Percentiles rank a stretch among this genome's conserved stretches.
Conservation (phyloP, 2,329 filamentous ascomycete species). For the Aspergillus sp. region DNA sequence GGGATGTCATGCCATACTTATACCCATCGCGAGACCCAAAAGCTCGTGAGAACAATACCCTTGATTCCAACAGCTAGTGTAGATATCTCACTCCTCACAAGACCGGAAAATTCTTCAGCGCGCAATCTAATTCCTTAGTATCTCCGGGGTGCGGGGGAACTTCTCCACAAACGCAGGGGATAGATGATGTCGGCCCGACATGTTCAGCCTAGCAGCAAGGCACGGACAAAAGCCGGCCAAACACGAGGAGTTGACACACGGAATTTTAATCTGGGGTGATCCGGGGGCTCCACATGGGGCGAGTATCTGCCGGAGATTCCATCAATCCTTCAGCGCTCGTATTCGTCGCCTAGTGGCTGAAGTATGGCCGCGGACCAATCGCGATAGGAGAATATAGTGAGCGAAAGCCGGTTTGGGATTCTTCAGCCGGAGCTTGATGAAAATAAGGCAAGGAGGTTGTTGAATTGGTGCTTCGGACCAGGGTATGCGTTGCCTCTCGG, state of each 20-base stretch:
- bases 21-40: too few species aligned
- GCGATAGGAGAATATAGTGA: background rate
- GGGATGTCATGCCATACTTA: too few species aligned
- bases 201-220: background rate
- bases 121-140: background rate
- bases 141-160: background rate
- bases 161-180: background rate
- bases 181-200: background rate
- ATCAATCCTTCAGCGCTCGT: background rate
- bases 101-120: background rate
- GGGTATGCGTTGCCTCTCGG: background rate
- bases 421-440: background rate
- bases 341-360: background rate
- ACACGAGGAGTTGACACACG: background rate
- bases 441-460: background rate
- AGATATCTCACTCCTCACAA: slow-evolving; percentile 24
- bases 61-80: too few species aligned
- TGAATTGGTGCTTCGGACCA: background rate
- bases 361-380: background rate
- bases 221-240: slow-evolving; percentile 5
- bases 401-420: background rate
- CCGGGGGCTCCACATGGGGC: background rate
- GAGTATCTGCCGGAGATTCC: background rate
- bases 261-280: background rate
- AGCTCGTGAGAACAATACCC: too few species aligned